Evolutionary conservation across 371 early-diverging fungal genomes (phyloP).

Genomic region (Mortierella sp.): DNA sequence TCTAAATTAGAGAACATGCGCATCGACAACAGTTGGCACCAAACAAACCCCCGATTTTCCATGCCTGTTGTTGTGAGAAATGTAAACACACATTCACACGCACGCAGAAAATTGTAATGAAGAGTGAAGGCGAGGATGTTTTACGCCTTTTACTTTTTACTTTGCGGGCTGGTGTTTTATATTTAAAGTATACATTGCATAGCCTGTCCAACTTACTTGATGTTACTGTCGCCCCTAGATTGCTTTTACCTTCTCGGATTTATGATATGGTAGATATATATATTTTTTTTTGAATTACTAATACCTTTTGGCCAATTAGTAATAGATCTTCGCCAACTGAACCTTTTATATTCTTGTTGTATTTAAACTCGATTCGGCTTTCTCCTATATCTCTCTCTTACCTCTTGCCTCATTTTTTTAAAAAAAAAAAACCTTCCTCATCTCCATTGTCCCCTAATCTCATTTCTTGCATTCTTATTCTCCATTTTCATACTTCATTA

Average conservation of each 20-base stretch:
- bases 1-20: not conserved
- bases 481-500: not conserved
- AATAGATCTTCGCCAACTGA: not conserved
- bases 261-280: no score
- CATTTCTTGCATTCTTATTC: not conserved
- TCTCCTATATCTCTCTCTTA: not conserved
- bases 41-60: no score
- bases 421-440: no score
- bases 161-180: not conserved
- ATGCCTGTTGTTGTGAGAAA: not conserved
- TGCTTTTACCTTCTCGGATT: not conserved
- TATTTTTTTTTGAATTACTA: not conserved
- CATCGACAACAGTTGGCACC: not conserved
- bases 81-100: not conserved
- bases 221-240: not conserved
- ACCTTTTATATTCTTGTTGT: not conserved
- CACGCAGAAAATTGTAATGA: not conserved
- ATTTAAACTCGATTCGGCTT: no score
- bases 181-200: not conserved
- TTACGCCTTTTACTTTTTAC: no score
- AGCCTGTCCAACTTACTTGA: not conserved
- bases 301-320: no score
- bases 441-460: not conserved
- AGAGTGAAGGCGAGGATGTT: not conserved
- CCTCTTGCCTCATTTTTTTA: not conserved